Base-by-base conservation (phyloP, 805 yeast genomes). In the Allodekkera sacchari region DNA sequence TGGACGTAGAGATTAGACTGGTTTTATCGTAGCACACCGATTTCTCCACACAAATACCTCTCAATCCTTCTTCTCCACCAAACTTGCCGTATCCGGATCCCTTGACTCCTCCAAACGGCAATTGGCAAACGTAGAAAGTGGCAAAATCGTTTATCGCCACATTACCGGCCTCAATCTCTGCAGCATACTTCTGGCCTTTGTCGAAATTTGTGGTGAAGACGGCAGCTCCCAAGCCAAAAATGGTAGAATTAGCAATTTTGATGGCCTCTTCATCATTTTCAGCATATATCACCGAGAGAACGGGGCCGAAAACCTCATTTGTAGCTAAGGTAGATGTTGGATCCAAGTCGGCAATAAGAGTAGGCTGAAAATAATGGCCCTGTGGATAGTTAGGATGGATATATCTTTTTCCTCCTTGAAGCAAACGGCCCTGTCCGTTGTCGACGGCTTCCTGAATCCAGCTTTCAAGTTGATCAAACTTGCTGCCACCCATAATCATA, bases 81-180 rank as follows among this genome's bases (percentile, higher is more conserved):
- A 92, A 92, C 53, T 89, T 89, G 35, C 98, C 98, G 51, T 87
- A 92, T 0, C 99, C 99, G 5, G 95, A 82, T 28, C 87, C 92
- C 44, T 78, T 78, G 18, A 73, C 73, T 19, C 99, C 99, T 33
- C 99, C 99, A 59, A 92, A 92, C 20, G 99, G 99, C 44, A 92
- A 66, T 59, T 92, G 98, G 44, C 96, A 88, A 22, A 92, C 84
- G 50, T 88, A 85, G 51, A 77, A 92, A 0, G 97, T 89, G 6
- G 97, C 99, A 64, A 92, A 92, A 61, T 92, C 99, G 55, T 92
- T 92, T 39, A 92, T 83, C 7, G 98, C 96, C 28, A 92, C 94
- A 50, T 88, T 92, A 16, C 98, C 99, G 26, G 88, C 70, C 22
- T 75, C 68, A 44, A 92, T 57, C 7, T 59, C 53, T 43, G 75